Percentiles rank a stretch among this genome's conserved stretches.
Evolutionary conservation across 345 rosid species (phyloP).

Genomic region (Salix suchowensis): DNA sequence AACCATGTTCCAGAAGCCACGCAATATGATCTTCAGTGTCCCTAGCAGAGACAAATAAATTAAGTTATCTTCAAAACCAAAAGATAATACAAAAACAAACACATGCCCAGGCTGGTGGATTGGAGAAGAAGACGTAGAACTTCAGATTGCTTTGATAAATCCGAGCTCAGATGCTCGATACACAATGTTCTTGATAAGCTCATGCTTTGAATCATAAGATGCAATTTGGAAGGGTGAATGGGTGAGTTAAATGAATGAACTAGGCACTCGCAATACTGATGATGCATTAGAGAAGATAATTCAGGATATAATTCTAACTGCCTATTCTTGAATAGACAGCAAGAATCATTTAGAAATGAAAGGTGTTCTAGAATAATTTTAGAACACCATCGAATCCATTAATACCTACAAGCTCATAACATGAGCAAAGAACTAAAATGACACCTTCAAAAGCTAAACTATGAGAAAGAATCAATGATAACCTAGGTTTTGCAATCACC

Average conservation of each 20-base stretch:
- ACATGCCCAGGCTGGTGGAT: neutral
- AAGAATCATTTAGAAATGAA: neutral
- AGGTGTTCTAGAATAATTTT: neutral
- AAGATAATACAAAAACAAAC: neutral
- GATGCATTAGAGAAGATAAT: neutral
- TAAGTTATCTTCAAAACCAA: neutral
- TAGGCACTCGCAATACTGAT: neutral
- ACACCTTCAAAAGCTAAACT: conserved; percentile 1
- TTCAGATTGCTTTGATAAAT: neutral
- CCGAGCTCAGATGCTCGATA: neutral
- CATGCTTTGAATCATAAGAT: neutral
- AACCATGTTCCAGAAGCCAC: conserved; percentile 98
- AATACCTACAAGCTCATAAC: neutral
- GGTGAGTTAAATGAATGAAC: neutral
- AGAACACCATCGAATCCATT: neutral
- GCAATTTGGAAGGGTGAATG: neutral
- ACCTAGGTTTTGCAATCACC: conserved; percentile 99
- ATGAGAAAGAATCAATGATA: conserved; percentile 13
- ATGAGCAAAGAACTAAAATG: neutral
- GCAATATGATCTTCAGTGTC: conserved; percentile 97
- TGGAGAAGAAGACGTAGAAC: neutral
- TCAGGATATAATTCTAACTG: neutral
- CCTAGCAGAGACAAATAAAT: conserved; percentile 39
- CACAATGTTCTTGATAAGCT: neutral
- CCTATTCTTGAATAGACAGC: neutral